Evolutionary conservation across 2,329 filamentous ascomycete species (phyloP), one percentile per base, ranked within the genome.

Genomic region (Aulographum hederae): DNA sequence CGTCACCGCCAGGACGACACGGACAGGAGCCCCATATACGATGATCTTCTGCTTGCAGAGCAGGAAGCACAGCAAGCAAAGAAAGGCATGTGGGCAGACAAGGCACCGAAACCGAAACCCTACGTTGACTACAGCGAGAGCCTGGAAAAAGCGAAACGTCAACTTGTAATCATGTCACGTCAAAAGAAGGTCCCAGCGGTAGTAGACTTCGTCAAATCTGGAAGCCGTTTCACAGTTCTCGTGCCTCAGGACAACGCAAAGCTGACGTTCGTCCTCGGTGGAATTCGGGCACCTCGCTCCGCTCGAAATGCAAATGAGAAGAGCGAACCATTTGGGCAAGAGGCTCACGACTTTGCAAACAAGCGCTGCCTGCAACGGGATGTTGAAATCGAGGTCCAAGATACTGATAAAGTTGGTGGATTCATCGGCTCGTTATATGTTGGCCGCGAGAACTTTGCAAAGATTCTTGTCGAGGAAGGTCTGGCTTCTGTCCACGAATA

Each of bases 191-290:
- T 95, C 3, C 84, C 89, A 5, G 89, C 79, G 8, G 67, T 98
- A 43, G 84, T 98, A 26, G 89, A 98, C 54, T 98, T 91, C 53
- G 89, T 92, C 62, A 94, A 95, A 58, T 80, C 84, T n/a, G 89
- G 80, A 18, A 92, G 85, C 26, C 73, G 89, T 42, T 98, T 95
- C 56, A 92, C 82, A 17, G 66, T 98, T 21, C 63, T 98, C 6
- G 73, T 98, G 30, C 86, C 89, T 29, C 77, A 85, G 21, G 89
- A 98, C 51, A 84, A 82, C 46, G 75, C 86, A 48, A 95, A 94
- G 62, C 65, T 98, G 37, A 98, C 86, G 2, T 76, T 98, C 50
- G 85, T 98, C 3, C 71, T 98, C 30, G 86, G 80, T 32, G 86
- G 89, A 30, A 89, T 98, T 42, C 80, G 84, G 37, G 82, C 82